Evolutionary conservation across 1,284 basidiomycete species (phyloP), one percentile per base, ranked within the genome.

Genomic region (Cryptococcus sp.): DNA sequence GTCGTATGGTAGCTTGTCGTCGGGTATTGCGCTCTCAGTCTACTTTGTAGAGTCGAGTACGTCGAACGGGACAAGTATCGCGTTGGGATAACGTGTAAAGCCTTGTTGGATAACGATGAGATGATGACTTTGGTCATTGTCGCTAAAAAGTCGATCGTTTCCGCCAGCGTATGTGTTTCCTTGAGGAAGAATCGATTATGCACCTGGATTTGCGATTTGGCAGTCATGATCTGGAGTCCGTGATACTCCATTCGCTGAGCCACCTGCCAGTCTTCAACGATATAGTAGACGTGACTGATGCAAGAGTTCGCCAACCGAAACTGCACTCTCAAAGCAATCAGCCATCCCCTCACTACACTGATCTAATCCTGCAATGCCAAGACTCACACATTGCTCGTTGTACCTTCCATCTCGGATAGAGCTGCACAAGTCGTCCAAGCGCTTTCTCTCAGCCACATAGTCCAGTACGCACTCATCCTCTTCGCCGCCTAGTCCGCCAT

Each of bases 161-260:
- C 83, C n/a, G 69, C 67, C 10, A 82, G 59, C 50, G 77, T 79
- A 42, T 78, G 72, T 0, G 83, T 83, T 48, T 82, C 79, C 60
- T 84, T 82, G 11, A 85, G 76, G 61, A 79, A 82, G 71, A 84
- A 85, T 22, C 81, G 79, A 63, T 83, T 83, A 50, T 83, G 77
- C 38, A 85, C 75, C 62, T 84, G 83, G 5, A 83, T 79, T 60
- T 83, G 82, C 16, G 82, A 82, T 58, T 79, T 75, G 30, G 77
- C 76, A 0, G 79, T 81, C 60, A 76, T 75, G 54, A 81, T 77
- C 59, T 69, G 63, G 42, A 69, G 65, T 30, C 66, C 69, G 57
- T 70, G 66, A 50, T 69, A 67, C 23, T 72, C 68, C 66, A 73
- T 73, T n/a, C 62, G 56, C 39, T 70, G 65, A 11, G 77, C 68